Evolutionary conservation across 495 filamentous ascomycete genomes (phyloP), one percentile per base, ranked within the genome.

Genomic region (Xanthoparmelia taractica): DNA sequence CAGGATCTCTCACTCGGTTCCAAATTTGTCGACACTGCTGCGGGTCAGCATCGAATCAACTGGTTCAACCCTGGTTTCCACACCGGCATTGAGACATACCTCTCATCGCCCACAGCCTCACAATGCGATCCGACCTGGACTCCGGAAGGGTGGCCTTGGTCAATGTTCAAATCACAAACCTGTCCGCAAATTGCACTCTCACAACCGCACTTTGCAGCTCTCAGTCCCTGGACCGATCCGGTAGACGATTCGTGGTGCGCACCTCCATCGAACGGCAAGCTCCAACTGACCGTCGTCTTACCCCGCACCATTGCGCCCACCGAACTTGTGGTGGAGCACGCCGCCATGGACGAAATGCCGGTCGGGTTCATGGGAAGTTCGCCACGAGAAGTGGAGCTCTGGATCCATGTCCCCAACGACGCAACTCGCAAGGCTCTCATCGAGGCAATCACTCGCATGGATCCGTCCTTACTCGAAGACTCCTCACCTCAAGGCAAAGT

Each of bases 191-290:
- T 23, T 4, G 4, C 34, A 6, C 11, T 65, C 6, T 60, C 64
- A 17, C 31, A 34, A 47, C 57, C 61, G 0, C 65, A 45, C 8
- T 43, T 10, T 17, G 56, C 40, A 8, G 78, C 77, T 23, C 67
- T 80, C 20, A 56, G 60, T 5, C 60, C 73, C 1, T 80, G 79
- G 79, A 65, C 75, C 17, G 79, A 80, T 31, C 62, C 62, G 11
- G 61, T 71, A 8, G 76, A 75, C n/a, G 79, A 82, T 37, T 76
- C 77, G 63, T 82, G 77, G 78, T 82, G 79, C 64, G 69, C 70
- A 33, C 72, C 72, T 23, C 55, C 59, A n/a, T 70, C 71, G 12
- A 52, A 72, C 27, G 77, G 76, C 8, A 72, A 74, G 48, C 60
- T 76, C 8, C 80, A 82, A 61, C 66, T 82, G 8, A 61, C 70